Evolutionary conservation across 2,329 filamentous ascomycete species (phyloP), one percentile per base, ranked within the genome.

Genomic region (Capronia epimyces): DNA sequence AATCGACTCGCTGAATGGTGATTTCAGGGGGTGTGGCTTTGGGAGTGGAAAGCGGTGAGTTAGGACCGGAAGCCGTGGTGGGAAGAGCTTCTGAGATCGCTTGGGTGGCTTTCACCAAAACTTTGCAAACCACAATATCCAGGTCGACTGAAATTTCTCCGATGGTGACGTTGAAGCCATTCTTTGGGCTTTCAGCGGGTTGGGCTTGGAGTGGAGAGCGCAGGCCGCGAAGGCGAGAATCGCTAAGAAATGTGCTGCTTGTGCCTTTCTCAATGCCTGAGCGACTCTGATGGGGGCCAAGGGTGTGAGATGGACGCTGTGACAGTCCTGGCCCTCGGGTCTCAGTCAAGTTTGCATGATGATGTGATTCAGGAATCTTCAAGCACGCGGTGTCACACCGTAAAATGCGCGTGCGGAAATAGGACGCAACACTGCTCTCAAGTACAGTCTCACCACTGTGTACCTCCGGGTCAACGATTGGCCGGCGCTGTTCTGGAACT

Each of bases 121-220:
- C 40, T 21, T 47, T 46, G 34, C 50, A 51, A 13, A 58, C 39
- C 39, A 49, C 48, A n/a, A 58, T 52, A 34, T 58, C 56, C 16
- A 58, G 52, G 39, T 55, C 53, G 8, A 58, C 25, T 3, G 53
- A 50, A n/a, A 58, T 42, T 15, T 47, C 22, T n/a, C 56, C 56
- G 12, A 55, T 27, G 2, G 50, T 40, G 32, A 55, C 24, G 22
- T 21, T 44, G 13, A 57, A 21, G 7, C 22, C 40, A 18, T 52
- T 24, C 18, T 36, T 50, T 31, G 46, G 15, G 7, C 16, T 25
- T 13, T 40, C 37, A 27, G 32, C 25, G 6, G 37, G 21, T 18
- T 31, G 46, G 18, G 18, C 18, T 22, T 49, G 49, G 9, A 8
- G 18, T 7, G 37, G 32, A 18, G 42, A 25, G 3, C 37, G 49